Conservation (phyloP, 441 rosid species). For the Pelargonium fulgidum region DNA sequence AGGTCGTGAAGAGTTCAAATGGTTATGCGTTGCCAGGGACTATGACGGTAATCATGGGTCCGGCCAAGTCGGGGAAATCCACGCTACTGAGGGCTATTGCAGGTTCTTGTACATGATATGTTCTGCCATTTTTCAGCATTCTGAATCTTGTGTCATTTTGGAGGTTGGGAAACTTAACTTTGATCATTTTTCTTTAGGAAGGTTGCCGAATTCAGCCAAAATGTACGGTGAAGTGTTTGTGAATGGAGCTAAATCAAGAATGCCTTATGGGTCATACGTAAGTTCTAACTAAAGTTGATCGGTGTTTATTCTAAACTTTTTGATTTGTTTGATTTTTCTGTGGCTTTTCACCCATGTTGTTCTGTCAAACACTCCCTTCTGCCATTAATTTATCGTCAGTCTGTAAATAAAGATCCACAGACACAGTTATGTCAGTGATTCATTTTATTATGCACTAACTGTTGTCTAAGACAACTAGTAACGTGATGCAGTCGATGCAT, state of each 20-base stretch:
- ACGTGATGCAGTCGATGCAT: neutral
- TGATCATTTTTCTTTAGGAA: constrained; percentile 45
- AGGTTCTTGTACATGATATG: constrained; percentile 38
- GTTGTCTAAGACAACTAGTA: neutral
- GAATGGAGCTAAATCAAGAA: constrained; percentile 57
- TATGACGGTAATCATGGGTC: constrained; percentile 98
- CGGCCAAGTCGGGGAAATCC: constrained; percentile 96
- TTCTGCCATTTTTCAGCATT: constrained; percentile 6
- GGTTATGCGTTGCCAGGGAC: constrained; percentile 97
- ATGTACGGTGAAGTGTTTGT: constrained; percentile 83
- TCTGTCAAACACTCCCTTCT: neutral
- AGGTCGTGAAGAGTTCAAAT: constrained; percentile 82
- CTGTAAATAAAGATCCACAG: neutral
- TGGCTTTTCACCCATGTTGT: neutral
- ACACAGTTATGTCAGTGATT: neutral
- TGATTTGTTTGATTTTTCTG: neutral
- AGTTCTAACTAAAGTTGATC: constrained; percentile 31
- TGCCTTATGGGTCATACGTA: constrained; percentile 94
- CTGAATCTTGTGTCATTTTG: constrained; percentile 4
- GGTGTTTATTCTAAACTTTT: constrained; percentile 1
- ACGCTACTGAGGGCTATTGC: constrained; percentile 86
- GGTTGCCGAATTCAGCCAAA: constrained; percentile 68
- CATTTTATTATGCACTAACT: neutral
- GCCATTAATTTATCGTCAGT: neutral
- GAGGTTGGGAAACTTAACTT: constrained; percentile 17